phyloP scores from a whole-genome alignment of 192 early-diverging fungal species.

The Backusella westeae region DNA sequence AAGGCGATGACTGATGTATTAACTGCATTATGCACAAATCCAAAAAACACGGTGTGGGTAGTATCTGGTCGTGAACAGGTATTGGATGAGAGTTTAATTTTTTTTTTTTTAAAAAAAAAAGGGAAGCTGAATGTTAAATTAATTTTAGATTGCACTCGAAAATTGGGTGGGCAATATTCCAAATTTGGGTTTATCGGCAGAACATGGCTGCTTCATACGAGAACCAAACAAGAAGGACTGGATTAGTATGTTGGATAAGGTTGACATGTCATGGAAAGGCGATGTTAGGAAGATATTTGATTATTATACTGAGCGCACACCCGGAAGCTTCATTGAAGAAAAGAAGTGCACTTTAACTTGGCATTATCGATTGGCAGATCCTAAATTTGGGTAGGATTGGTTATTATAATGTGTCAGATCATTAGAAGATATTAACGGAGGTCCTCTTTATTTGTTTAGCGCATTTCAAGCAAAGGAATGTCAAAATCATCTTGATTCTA shows the following conservation, averaged over 20 bases:
- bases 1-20: slow-evolving; percentile 77
- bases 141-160: slow-evolving; percentile 59
- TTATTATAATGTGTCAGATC: background rate
- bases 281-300: slow-evolving; percentile 92
- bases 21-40: slow-evolving; percentile 62
- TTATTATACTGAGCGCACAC: slow-evolving; percentile 94
- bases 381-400: slow-evolving; percentile 68
- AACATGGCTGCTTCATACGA: slow-evolving; percentile 95
- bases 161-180: slow-evolving; percentile 82
- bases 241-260: slow-evolving; percentile 64
- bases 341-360: slow-evolving; percentile 92
- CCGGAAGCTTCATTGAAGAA: slow-evolving; percentile 88
- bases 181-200: slow-evolving; percentile 83
- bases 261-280: slow-evolving; percentile 91
- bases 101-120: too few species aligned
- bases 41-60: slow-evolving; percentile 81
- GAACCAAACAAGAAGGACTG: slow-evolving; percentile 71
- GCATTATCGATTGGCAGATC: slow-evolving; percentile 96
- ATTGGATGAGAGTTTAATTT: background rate
- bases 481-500: slow-evolving; percentile 91
- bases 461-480: slow-evolving; percentile 98
- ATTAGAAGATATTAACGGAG: too few species aligned
- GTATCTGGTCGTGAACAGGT: slow-evolving; percentile 89
- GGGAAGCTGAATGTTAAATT: background rate
- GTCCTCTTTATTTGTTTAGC: background rate